Evolutionary conservation across 495 filamentous ascomycete genomes (phyloP), one percentile per base, ranked within the genome.

Genomic region (Aspergillus mulundensis): DNA sequence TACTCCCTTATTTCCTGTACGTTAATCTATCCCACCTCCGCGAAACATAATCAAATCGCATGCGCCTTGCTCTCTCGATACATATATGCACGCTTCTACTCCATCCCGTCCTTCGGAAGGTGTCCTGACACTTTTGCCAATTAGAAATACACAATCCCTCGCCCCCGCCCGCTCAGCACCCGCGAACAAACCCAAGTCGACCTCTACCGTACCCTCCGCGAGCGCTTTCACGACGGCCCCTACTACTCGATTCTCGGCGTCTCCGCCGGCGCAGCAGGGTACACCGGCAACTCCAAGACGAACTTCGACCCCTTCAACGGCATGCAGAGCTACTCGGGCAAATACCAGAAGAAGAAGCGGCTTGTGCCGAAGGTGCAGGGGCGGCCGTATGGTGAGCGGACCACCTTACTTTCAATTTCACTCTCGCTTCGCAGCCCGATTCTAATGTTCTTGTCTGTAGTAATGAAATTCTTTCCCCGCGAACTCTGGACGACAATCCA

Each of bases 291-390:
- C 15, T 30, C 70, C 41, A 64, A 75, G 48, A 59, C 68, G 50
- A 62, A 74, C 63, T 69, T 83, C 44, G 78, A 87, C 63, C 76
- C 83, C 5, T 87, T 87, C 60, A 71, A 79, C 40, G 79, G 82
- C 50, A 84, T 84, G 77, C 78, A 75, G 18, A 80, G 80, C 7
- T 87, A 82, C 59, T 77, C 76, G 40, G 67, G 77, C 16, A 76
- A 76, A 43, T 84, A 84, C 66, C 70, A 74, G 56, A 83, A 79
- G 69, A 79, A 79, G 59, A 74, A 70, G 39, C 64, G 77, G 54
- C 75, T 67, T 20, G 54, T 82, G 1, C 82, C 81, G 18, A 74
- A 70, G 42, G 64, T 84, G 23, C 65, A 72, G 54, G 77, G 75
- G 32, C 66, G 77, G 48, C 67, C 77, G 14, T 83, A 80, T 64